These are phyloP conservation scores for Nakazawaea ernobii DNA, from an alignment of 805 yeast genomes.

Conservation along the genomic window DNA sequence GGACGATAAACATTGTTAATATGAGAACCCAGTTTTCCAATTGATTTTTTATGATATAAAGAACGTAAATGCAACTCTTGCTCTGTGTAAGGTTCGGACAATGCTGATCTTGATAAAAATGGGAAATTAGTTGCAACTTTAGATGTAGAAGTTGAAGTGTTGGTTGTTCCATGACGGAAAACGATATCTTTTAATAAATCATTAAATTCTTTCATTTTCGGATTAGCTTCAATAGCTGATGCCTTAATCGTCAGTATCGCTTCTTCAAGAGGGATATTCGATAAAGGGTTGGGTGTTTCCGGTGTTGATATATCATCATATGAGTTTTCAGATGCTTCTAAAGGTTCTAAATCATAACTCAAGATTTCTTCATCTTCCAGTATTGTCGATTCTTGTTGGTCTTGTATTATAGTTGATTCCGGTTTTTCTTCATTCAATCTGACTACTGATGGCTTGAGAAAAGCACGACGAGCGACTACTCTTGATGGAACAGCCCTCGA, in stretches of 20 bases:
- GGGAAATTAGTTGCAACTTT: conserved; percentile 40
- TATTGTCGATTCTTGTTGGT: not conserved
- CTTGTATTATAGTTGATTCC: not conserved
- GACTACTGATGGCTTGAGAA: not conserved
- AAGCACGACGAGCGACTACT: not conserved
- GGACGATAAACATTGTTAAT: conserved; percentile 65
- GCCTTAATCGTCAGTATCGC: not conserved
- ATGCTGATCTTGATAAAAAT: conserved; percentile 53
- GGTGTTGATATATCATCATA: too few relatives aligned
- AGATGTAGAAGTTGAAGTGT: not conserved
- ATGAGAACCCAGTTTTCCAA: conserved; percentile 59
- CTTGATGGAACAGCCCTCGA: not conserved
- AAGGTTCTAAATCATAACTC: not conserved
- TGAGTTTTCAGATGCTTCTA: not conserved
- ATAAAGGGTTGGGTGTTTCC: not conserved
- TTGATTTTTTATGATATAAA: conserved; percentile 48
- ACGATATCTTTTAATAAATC: conserved; percentile 4
- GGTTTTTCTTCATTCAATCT: not conserved
- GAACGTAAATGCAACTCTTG: conserved; percentile 78
- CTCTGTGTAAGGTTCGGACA: conserved; percentile 60
- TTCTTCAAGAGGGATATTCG: conserved; percentile 3
- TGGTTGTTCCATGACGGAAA: conserved; percentile 2
- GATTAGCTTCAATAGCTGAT: conserved; percentile 3
- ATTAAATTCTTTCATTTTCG: conserved; percentile 4
- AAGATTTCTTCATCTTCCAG: conserved; percentile 1